Conservation (phyloP, 2,329 filamentous ascomycete genomes). For the Xylariaceae sp. region DNA sequence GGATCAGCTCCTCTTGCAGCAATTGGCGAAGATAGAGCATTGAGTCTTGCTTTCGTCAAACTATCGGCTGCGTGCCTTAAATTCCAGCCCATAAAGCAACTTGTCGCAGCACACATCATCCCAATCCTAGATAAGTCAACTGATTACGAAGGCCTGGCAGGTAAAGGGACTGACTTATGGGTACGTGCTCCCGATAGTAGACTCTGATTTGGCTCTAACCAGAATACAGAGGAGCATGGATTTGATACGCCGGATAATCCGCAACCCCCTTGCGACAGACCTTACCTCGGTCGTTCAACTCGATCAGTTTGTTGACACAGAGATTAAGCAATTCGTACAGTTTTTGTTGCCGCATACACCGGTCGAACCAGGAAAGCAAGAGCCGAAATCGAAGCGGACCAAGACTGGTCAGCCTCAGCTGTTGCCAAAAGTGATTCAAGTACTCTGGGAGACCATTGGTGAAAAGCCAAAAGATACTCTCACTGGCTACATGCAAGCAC, state of each 20-base stretch:
- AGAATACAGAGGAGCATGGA: constrained; percentile 28
- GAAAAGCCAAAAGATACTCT: constrained; percentile 24
- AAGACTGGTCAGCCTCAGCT: constrained; percentile 25
- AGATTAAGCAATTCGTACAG: constrained; percentile 23
- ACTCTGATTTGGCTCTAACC: constrained; percentile 20
- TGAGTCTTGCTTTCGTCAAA: constrained; percentile 37
- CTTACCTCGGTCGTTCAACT: constrained; percentile 18
- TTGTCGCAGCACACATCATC: constrained; percentile 42
- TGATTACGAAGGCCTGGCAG: constrained; percentile 29
- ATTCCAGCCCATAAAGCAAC: constrained; percentile 33
- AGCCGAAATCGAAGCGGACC: constrained; percentile 30
- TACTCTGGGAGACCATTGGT: constrained; percentile 30
- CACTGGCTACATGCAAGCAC: constrained; percentile 32
- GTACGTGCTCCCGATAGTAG: constrained; percentile 28
- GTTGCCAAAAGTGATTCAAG: constrained; percentile 21
- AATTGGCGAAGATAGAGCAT: constrained; percentile 30
- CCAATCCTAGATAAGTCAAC: constrained; percentile 38
- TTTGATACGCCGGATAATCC: constrained; percentile 26
- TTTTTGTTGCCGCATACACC: constrained; percentile 18
- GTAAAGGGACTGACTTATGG: constrained; percentile 39
- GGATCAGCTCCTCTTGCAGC: constrained; percentile 27
- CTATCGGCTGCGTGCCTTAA: constrained; percentile 36
- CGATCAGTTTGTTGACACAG: constrained; percentile 24
- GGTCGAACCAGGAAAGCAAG: constrained; percentile 4
- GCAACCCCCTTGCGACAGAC: constrained; percentile 16